Evolutionary conservation across 208 protist genomes (phyloP).

Genomic region (Crithidia thermophila): DNA sequence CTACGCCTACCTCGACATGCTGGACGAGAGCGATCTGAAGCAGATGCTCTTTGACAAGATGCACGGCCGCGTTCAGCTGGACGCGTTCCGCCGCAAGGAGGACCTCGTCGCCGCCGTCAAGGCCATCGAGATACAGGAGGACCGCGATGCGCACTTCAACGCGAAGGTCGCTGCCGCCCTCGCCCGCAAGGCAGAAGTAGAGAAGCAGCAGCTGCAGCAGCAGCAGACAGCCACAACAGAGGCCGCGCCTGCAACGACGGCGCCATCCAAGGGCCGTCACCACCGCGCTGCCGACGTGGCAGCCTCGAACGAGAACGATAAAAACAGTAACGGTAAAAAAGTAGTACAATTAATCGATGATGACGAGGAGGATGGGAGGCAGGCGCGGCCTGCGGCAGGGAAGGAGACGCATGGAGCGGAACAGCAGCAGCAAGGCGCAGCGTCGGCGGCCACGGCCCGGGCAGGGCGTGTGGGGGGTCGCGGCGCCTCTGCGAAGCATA

Average conservation of each 20-base stretch:
- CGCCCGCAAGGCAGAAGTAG: constrained; percentile 22
- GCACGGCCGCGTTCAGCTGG: constrained; percentile 21
- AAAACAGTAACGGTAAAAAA: constrained; percentile 20
- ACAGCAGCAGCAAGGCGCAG: not conserved
- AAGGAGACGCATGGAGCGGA: not conserved
- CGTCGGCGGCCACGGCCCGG: not conserved
- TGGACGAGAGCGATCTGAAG: constrained; percentile 47
- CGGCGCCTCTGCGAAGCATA: constrained; percentile 7
- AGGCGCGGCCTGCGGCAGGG: not conserved
- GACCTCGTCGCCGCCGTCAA: constrained; percentile 48
- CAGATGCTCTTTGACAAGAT: constrained; percentile 63
- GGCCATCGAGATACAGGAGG: constrained; percentile 41
- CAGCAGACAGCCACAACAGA: not conserved
- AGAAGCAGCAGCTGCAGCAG: constrained; percentile 8
- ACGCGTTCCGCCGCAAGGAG: constrained; percentile 24
- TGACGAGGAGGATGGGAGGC: not conserved
- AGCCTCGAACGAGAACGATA: constrained; percentile 21
- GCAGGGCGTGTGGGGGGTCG: not conserved
- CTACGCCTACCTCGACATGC: constrained; percentile 56
- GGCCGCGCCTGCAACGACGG: not conserved
- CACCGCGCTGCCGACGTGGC: not conserved
- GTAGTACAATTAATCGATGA: constrained; percentile 28
- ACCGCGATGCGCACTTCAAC: constrained; percentile 32
- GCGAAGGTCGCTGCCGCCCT: constrained; percentile 27
- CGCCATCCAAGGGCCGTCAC: not conserved